These are phyloP conservation scores for Pichia sp. DNA, from an alignment of 1,139 yeast species.

Conservation along the genomic window DNA sequence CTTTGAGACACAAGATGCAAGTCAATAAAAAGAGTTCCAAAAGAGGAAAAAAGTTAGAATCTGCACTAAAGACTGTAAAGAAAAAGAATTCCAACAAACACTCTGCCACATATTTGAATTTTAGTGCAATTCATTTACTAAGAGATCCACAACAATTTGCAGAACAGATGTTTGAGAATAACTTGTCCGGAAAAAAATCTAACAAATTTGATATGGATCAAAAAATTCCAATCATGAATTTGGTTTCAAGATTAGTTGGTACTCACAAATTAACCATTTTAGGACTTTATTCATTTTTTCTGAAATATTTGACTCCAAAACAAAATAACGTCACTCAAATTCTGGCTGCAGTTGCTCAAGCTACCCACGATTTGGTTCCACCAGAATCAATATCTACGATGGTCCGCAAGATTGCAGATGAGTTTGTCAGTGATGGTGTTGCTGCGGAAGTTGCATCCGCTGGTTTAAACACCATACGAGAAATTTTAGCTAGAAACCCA, in stretches of 20 bases:
- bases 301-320: slow-evolving; percentile 89
- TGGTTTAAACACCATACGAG: slow-evolving; percentile 91
- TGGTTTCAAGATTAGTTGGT: slow-evolving; percentile 84
- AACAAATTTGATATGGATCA: slow-evolving; percentile 76
- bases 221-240: slow-evolving; percentile 80
- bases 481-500: slow-evolving; percentile 88
- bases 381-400: slow-evolving; percentile 81
- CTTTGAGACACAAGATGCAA: slow-evolving; percentile 73
- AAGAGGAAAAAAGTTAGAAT: slow-evolving; percentile 72
- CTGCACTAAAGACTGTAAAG: slow-evolving; percentile 64
- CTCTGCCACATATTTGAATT: slow-evolving; percentile 76
- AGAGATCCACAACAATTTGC: slow-evolving; percentile 99
- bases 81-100: slow-evolving; percentile 53
- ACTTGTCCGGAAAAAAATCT: slow-evolving; percentile 63
- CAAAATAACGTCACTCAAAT: slow-evolving; percentile 92
- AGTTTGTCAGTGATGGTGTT: slow-evolving; percentile 96
- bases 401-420: slow-evolving; percentile 90
- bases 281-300: slow-evolving; percentile 82
- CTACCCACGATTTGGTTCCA: slow-evolving; percentile 94
- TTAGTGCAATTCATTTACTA: slow-evolving; percentile 86
- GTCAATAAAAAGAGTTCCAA: slow-evolving; percentile 81
- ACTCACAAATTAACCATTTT: slow-evolving; percentile 87
- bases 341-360: slow-evolving; percentile 95
- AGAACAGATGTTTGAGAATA: slow-evolving; percentile 69
- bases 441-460: slow-evolving; percentile 98